phyloP scores from a whole-genome alignment of 169 alveolate genomes.

The Perkinsus chesapeaki region DNA sequence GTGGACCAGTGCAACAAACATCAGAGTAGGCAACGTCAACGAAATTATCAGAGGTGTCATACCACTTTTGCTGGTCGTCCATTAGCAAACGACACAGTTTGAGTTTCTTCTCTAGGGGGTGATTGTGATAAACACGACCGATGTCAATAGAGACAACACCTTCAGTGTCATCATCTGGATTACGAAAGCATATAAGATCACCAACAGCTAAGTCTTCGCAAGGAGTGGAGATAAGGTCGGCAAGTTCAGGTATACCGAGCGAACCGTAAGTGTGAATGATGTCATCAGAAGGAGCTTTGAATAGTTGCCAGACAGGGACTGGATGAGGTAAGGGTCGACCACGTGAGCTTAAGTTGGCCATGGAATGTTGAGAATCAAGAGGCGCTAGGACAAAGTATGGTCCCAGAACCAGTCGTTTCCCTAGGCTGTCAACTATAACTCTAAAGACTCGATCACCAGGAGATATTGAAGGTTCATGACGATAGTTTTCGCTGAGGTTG shows the following conservation, averaged over 20 bases:
- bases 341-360: background rate
- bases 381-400: background rate
- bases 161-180: too few species aligned
- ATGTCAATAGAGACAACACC: background rate
- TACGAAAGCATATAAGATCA: too few species aligned
- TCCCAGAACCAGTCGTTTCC: background rate
- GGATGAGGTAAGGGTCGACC: background rate
- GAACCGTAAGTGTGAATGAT: background rate
- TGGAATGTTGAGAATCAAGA: background rate
- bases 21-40: background rate
- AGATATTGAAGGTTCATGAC: background rate
- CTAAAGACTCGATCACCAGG: background rate
- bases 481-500: background rate
- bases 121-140: background rate
- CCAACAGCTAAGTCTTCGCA: too few species aligned
- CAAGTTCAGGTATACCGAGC: background rate
- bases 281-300: background rate
- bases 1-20: background rate
- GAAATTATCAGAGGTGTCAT: background rate
- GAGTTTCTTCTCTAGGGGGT: background rate
- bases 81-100: background rate
- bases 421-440: background rate
- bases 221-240: background rate
- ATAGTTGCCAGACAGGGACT: background rate
- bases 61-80: background rate